phyloP scores from a whole-genome alignment of 2,329 filamentous ascomycete genomes.

The Dothistroma septosporum region DNA sequence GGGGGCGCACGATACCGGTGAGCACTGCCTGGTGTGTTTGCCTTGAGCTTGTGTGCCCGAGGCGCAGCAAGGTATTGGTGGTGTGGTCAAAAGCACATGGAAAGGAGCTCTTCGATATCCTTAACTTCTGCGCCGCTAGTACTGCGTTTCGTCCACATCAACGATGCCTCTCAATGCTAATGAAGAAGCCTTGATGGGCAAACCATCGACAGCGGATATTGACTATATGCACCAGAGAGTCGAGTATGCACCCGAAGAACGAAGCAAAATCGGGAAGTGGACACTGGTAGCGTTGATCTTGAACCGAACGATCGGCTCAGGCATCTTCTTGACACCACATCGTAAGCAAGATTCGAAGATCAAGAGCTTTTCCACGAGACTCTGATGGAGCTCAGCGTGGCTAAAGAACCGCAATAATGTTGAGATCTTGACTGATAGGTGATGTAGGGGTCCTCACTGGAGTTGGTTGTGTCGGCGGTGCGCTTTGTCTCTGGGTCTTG shows the following conservation, averaged over 20 bases:
- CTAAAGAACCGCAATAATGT: background rate
- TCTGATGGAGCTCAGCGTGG: background rate
- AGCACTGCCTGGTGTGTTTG: background rate
- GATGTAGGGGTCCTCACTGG: slow-evolving; percentile 16
- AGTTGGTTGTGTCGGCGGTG: slow-evolving; percentile 26
- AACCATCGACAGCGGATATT: slow-evolving; percentile 12
- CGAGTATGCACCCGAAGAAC: slow-evolving; percentile 15
- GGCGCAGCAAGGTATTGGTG: background rate
- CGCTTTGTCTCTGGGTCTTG: slow-evolving; percentile 42
- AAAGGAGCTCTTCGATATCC: background rate
- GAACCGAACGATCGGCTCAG: slow-evolving; percentile 28
- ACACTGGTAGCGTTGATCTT: slow-evolving; percentile 23
- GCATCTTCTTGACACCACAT: slow-evolving; percentile 26
- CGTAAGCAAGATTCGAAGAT: background rate
- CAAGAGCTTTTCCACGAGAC: background rate
- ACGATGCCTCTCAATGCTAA: slow-evolving; percentile 21
- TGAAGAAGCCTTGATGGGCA: slow-evolving; percentile 18
- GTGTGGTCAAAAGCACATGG: background rate
- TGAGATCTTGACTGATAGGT: background rate
- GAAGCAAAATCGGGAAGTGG: slow-evolving; percentile 22
- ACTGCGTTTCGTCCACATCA: background rate
- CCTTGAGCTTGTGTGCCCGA: background rate
- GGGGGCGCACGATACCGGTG: background rate
- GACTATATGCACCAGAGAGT: slow-evolving; percentile 20
- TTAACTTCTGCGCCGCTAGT: background rate